These are phyloP conservation scores for Penicillium nordicum DNA, from an alignment of 2,329 filamentous ascomycete species.

Conservation along the genomic window DNA sequence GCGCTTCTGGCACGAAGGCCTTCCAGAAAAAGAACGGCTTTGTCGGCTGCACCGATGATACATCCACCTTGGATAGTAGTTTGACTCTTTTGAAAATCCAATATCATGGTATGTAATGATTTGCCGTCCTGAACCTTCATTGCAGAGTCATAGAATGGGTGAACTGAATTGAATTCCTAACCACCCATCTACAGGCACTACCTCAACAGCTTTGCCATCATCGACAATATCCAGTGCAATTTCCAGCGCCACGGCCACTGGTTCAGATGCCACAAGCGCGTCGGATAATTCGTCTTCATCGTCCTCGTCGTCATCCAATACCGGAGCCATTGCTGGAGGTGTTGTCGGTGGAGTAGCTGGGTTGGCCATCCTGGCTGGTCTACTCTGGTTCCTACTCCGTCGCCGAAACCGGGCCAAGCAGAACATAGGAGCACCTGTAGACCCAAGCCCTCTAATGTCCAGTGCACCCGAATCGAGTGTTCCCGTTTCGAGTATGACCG, in stretches of 20 bases:
- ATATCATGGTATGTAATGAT: conserved; percentile 1
- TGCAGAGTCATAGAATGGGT: background rate
- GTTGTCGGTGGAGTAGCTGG: conserved; percentile 19
- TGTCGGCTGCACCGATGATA: conserved; percentile 16
- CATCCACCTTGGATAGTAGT: background rate
- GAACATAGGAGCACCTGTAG: background rate
- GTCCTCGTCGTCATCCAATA: conserved; percentile 1
- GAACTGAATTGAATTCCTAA: background rate
- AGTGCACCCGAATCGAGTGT: background rate
- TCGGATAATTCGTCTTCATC: background rate
- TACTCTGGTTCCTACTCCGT: conserved; percentile 18
- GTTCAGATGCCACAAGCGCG: background rate
- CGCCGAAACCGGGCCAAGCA: background rate
- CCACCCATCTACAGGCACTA: background rate
- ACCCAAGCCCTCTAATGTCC: conserved; percentile 1
- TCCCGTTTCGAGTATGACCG: background rate
- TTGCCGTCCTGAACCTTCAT: background rate
- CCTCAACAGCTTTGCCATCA: background rate
- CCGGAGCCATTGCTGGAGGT: conserved; percentile 12
- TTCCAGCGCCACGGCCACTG: background rate
- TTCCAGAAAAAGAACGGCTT: conserved; percentile 8
- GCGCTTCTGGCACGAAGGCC: conserved; percentile 10
- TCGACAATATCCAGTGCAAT: background rate
- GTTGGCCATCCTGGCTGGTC: conserved; percentile 8
- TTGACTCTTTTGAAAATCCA: background rate